A percentile compares a stretch with the other conserved stretches of the same genome.
Conservation (phyloP, 768 basidiomycete species). For the Mrakia blollopis region DNA sequence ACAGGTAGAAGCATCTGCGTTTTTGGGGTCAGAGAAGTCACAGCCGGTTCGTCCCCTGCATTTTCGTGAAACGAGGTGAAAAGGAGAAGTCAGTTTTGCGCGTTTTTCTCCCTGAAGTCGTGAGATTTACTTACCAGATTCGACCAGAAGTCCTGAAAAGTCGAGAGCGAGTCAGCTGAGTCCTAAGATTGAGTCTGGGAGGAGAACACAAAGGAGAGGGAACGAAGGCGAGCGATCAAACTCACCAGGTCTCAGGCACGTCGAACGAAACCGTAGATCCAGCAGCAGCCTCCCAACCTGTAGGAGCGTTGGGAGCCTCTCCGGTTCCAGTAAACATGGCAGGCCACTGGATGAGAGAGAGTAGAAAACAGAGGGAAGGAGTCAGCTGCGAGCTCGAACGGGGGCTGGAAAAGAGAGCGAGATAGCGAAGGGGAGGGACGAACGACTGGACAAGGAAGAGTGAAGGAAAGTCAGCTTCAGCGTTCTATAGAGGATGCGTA, state of each 20-base stretch:
- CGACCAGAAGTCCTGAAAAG: background rate
- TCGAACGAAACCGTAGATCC: background rate
- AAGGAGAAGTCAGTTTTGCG: background rate
- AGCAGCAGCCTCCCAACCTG: background rate
- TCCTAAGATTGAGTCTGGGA: too few species aligned
- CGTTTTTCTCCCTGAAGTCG: too few species aligned
- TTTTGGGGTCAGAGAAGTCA: conserved; percentile 1
- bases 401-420: background rate
- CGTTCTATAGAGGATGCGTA: background rate
- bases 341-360: background rate
- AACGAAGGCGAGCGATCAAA: background rate
- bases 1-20: background rate
- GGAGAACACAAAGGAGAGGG: background rate
- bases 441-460: background rate
- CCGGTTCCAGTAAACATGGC: background rate
- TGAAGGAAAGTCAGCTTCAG: background rate
- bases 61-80: background rate
- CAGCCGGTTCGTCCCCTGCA: conserved; percentile 12
- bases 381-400: background rate
- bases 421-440: background rate
- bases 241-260: background rate
- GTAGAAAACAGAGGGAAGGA: background rate
- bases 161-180: background rate
- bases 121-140: too few species aligned
- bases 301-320: background rate